Base-by-base conservation (phyloP, 1,284 basidiomycete genomes). In the Boletellus deceptivus region DNA sequence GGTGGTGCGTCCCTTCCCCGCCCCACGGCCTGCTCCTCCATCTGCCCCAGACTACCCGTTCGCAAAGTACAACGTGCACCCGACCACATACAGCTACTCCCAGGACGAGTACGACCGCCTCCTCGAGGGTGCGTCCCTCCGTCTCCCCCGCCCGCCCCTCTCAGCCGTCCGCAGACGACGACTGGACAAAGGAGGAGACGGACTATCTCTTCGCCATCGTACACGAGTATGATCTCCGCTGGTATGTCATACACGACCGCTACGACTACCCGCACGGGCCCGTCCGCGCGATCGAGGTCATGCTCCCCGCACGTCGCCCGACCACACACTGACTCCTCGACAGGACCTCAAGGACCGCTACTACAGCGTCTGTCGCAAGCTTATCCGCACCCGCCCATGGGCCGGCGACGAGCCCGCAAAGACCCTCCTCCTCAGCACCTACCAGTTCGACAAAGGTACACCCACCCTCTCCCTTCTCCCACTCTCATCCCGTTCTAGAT, bases 331-430 rank as follows among this genome's bases (percentile, higher is more conserved):
- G 6, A 50, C 53, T 22, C 42, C 38, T 5, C 3, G 31, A 20
- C 65, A 97, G 91, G 95, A 98, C 55, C 73, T 99, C 62, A 98
- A 99, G 74, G 91, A 93, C 55, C 77, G 97, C 33, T 99, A 99
- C 67, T 98, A 91, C 65, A 86, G 90, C 47, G 89, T 97, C 20
- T 97, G 93, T 66, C 83, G 96, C 31, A 89, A 91, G 51, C 79
- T 99, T 20, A 80, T 98, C 33, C 80, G 92, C 41, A 91, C 84
- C 54, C 77, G 93, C 37, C 90, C 92, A 13, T 89, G 86, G 84
- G 74, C 83, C 8, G 88, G 85, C 2, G 91, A 93, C 62, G 89
- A 93, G 57, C 71, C 78, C 2, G 77, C 76, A 57, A 92, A 86
- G 69, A 74, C 76, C 17, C 78, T 82, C 43, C 71, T 89, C 18